These are phyloP conservation scores for Stagonosporopsis vannaccii DNA, from an alignment of 2,329 filamentous ascomycete species.

Conservation along the genomic window DNA sequence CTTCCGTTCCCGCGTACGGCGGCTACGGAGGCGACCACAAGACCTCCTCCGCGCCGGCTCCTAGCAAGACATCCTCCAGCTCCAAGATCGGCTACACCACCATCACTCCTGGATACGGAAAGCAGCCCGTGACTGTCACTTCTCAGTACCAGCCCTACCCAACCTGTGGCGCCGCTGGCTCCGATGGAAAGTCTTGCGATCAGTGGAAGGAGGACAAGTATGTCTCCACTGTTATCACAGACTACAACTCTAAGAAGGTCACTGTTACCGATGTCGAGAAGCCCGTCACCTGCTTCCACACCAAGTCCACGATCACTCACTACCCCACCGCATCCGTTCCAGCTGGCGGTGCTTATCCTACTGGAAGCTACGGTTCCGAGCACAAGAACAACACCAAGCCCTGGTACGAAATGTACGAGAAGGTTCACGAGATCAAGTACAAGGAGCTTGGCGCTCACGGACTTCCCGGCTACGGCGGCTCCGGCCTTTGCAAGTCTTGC, in stretches of 20 bases:
- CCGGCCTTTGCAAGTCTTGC: slow-evolving; percentile 35
- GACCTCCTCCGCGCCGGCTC: slow-evolving; percentile 16
- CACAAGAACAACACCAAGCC: slow-evolving; percentile 24
- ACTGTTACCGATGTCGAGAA: slow-evolving; percentile 40
- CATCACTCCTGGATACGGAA: slow-evolving; percentile 35
- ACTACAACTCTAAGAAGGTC: slow-evolving; percentile 33
- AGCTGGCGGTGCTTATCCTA: slow-evolving; percentile 7
- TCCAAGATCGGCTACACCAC: slow-evolving; percentile 36
- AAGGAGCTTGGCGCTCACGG: slow-evolving; percentile 39
- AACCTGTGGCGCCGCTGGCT: slow-evolving; percentile 29
- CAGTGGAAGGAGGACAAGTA: slow-evolving; percentile 34
- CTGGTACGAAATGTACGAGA: slow-evolving; percentile 45
- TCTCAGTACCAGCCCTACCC: slow-evolving; percentile 42
- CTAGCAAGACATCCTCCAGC: slow-evolving; percentile 17
- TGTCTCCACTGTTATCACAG: slow-evolving; percentile 39
- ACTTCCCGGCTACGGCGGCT: slow-evolving; percentile 38
- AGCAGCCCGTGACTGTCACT: slow-evolving; percentile 41
- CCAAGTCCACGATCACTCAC: slow-evolving; percentile 38
- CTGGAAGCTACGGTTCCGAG: slow-evolving; percentile 15
- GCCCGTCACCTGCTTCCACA: slow-evolving; percentile 37
- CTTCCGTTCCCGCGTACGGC: slow-evolving; percentile 10
- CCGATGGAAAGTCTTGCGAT: slow-evolving; percentile 23
- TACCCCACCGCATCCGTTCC: slow-evolving; percentile 24
- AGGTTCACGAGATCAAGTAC: slow-evolving; percentile 37
- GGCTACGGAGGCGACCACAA: slow-evolving; percentile 10